Evolutionary conservation across 129 eudicot genomes (phyloP), one percentile per base, ranked within the genome.

Genomic region (Saposhnikovia divaricata): DNA sequence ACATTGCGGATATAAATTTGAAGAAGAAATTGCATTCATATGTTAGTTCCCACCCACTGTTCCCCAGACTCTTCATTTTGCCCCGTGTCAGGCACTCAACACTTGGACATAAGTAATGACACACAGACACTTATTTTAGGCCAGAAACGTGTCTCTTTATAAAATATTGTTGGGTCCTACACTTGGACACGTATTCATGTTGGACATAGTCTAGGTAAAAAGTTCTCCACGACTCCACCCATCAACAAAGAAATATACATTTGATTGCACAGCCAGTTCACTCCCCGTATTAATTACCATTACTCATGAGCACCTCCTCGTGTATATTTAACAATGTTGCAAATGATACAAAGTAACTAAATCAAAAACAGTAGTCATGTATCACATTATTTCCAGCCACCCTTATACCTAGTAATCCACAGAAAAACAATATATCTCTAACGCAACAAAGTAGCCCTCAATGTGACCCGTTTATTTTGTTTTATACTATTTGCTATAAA

Each of bases 1-100:
- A 47, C 4, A 47, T 48, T 15, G 59, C 4, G 9, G 59, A 51
- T 51, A 5, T 16, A 72, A 28, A 28, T 59, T 44, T 18, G 75
- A 79, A 83, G 42, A 72, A 63, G 55, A 21, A 50, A 45, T 78
- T 72, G 59, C 57, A 61, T 14, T 59, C 47, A n/a, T 43, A 43
- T 61, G 50, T 51, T 51, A 51, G n/a, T 51, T 51, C 23, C 8
- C 55, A 48, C 21, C 55, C 19, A 13, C 55, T 48, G 21, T 15
- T 48, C 4, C 55, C 55, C 55, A 19, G 4, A 15, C 19, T 48
- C 50, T 15, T 48, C 55, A 48, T 14, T 48, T 14, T 48, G 55
- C 1, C 18, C 55, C 19, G 19, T 48, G 51, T 15, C 55, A 48
- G 55, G 0, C 55, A 48, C 55, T 48, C 55, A 48, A 48, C 55